Base-by-base conservation (phyloP, 495 filamentous ascomycete genomes). In the Chlorociboria aeruginascens region DNA sequence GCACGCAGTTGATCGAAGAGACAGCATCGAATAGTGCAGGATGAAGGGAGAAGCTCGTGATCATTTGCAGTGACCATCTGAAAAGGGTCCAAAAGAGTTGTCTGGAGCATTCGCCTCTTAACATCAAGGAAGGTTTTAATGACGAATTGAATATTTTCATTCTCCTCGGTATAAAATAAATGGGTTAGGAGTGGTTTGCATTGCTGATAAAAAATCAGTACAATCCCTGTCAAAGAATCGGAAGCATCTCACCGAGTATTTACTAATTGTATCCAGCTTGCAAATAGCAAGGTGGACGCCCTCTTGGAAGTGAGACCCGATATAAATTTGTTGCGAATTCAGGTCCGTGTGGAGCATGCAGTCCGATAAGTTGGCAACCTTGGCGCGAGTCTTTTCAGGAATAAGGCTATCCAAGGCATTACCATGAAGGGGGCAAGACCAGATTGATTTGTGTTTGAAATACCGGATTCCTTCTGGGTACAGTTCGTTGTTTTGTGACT, bases 181-280 rank as follows among this genome's bases (percentile, higher is more conserved):
- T 65, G 61, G 31, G 62, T 45, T 7, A 42, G 16, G 8, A 29
- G 32, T 14, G 41, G 33, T 17, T 14, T 40, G 6, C 34, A 39
- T 10, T 6, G 12, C 45, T 35, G 30, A 20, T 13, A 7, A 28
- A 43, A 43, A 51, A 12, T 44, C 12, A 44, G 42, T 39, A 25
- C 2, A 25, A 25, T 25, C 20, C 4, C n/a, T 17, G 11, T 29
- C 4, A 32, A 46, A 16, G 20, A 6, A 32, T 16, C 3, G 20
- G 10, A 40, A 8, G 29, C 6, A 34, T 60, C 64, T 61, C 40
- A 71, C 69, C 9, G 52, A 49, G 31, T 62, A 60, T 29, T 52
- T 57, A 1, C 60, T 55, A 17, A 73, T 32, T 11, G 58, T 60
- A 6, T 52, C 58, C 1, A 74, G 59, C 54, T 67, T 74, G 3